These are phyloP conservation scores for Phytopythium sindhum DNA, from an alignment of 352 stramenopile species.

Conservation along the genomic window DNA sequence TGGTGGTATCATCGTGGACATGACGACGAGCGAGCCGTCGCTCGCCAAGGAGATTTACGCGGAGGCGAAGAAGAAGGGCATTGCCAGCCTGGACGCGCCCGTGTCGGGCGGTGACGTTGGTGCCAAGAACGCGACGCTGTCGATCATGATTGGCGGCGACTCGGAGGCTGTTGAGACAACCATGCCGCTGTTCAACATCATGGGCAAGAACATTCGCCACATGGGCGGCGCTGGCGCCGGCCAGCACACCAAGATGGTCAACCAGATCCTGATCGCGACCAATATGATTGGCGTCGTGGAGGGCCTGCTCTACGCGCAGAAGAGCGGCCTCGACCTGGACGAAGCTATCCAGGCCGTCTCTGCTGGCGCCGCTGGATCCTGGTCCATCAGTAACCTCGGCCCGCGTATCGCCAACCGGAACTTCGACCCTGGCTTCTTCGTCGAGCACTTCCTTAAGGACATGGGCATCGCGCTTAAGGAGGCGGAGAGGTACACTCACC, in stretches of 20 bases:
- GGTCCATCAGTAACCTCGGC: slow-evolving; percentile 90
- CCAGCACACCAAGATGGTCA: slow-evolving; percentile 92
- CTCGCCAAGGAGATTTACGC: slow-evolving; percentile 88
- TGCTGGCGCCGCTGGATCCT: slow-evolving; percentile 82
- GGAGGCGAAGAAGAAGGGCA: slow-evolving; percentile 60
- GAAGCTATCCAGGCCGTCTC: slow-evolving; percentile 86
- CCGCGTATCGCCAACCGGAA: slow-evolving; percentile 86
- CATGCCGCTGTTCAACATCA: slow-evolving; percentile 83
- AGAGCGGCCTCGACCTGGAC: slow-evolving; percentile 78
- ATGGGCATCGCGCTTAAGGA: slow-evolving; percentile 90
- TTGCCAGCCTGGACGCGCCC: slow-evolving; percentile 69
- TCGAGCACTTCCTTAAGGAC: slow-evolving; percentile 90
- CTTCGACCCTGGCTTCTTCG: slow-evolving; percentile 89
- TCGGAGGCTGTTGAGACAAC: slow-evolving; percentile 61
- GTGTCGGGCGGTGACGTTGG: slow-evolving; percentile 87
- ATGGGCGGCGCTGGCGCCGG: slow-evolving; percentile 81
- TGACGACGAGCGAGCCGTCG: slow-evolving; percentile 88
- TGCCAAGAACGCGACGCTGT: slow-evolving; percentile 80
- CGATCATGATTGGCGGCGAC: slow-evolving; percentile 90
- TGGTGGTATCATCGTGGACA: slow-evolving; percentile 86
- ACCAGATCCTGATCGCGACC: slow-evolving; percentile 88
- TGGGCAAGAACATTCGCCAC: slow-evolving; percentile 91
- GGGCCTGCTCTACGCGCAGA: slow-evolving; percentile 85
- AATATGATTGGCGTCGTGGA: slow-evolving; percentile 90
- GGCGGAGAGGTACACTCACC: slow-evolving; percentile 40